Evolutionary conservation across 2,329 filamentous ascomycete species (phyloP).

Genomic region (Lasiodiplodia sp.): DNA sequence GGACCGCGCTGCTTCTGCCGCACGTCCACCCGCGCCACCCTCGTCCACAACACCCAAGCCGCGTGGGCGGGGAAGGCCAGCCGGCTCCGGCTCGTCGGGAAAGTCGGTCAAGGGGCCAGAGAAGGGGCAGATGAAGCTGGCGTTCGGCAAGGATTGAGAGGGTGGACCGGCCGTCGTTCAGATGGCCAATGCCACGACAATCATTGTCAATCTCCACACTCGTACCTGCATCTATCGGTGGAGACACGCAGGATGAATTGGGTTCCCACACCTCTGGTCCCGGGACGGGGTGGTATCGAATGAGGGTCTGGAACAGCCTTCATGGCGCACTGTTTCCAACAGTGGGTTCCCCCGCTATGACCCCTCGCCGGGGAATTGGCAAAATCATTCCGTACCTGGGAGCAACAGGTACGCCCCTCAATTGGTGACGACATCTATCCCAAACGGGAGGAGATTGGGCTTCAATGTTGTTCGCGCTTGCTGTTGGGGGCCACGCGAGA

Average conservation of each 20-base stretch:
- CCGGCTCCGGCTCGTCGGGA: slow-evolving; percentile 33
- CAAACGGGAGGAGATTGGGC: background rate
- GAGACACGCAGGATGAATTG: background rate
- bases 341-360: background rate
- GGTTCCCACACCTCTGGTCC: background rate
- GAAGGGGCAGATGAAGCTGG: slow-evolving; percentile 55
- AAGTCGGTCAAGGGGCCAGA: slow-evolving; percentile 40
- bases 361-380: slow-evolving; percentile 8
- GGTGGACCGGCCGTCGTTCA: background rate
- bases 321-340: background rate
- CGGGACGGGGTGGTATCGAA: background rate
- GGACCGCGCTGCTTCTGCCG: slow-evolving; percentile 35
- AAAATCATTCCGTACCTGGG: background rate
- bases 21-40: slow-evolving; percentile 21
- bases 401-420: background rate
- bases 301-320: background rate
- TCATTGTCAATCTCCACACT: background rate
- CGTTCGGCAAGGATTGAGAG: slow-evolving; percentile 46
- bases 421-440: background rate
- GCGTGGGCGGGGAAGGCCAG: slow-evolving; percentile 47
- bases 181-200: background rate
- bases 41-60: slow-evolving; percentile 36
- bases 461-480: background rate
- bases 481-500: background rate
- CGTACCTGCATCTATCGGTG: background rate